Evolutionary conservation across 2,329 filamentous ascomycete species (phyloP), one percentile per base, ranked within the genome.

Genomic region (Claviceps monticola): DNA sequence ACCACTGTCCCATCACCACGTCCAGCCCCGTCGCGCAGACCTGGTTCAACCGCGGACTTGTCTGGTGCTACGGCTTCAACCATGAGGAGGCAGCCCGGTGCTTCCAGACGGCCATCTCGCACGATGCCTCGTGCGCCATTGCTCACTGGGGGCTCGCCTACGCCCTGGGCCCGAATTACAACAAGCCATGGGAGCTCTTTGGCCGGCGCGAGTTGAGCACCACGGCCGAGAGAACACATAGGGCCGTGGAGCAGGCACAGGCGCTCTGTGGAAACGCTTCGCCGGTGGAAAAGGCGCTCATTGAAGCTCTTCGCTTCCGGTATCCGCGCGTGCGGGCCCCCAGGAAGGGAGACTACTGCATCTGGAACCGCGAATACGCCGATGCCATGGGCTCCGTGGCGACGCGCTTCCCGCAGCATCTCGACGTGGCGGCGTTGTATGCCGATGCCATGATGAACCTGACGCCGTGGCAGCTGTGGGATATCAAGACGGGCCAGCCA

Each of bases 1-100:
- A 78, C 60, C 66, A 69, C 36, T 75, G 78, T n/a, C 58, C 67
- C 2, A 68, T 87, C 46, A 80, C 67, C 38, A 80, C 81, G 0
- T 63, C 58, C 16, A 78, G 62, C 58, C 44, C 61, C 3, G 69
- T 72, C 46, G 74, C 80, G 1, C 79, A 85, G 60, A 68, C 58
- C 6, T 89, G 85, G 85, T 88, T 86, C 62, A 72, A 84, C 61
- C 78, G 83, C 11, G 85, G 83, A 2, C 68, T 89, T n/a, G 71
- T 82, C 21, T 89, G 85, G 85, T 75, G 73, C 44, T 89, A 84
- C 63, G 82, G 72, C 21, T 90, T 90, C 70, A 88, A 89, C 61
- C 84, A 88, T 60, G 82, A 84, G 57, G 85, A 88, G 62, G 77
- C 83, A 0, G 74, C 73, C 4, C 67, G 66, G 42, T 87, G 83